Percentiles rank a stretch among this genome's conserved stretches.
phyloP scores from a whole-genome alignment of 305 asterid genomes.

The Fraxinus nigra region DNA sequence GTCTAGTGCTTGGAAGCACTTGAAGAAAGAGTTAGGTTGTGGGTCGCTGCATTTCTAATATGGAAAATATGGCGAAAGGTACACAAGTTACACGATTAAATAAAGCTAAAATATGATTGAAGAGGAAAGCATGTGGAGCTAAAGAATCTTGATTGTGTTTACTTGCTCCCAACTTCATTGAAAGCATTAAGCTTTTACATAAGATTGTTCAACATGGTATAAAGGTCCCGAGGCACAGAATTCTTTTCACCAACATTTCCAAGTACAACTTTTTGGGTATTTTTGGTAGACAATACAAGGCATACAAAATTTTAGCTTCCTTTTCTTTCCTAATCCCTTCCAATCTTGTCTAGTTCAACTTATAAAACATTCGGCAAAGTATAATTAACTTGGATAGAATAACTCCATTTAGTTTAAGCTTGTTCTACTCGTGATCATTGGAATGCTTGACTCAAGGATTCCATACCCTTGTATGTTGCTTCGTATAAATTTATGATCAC shows the following conservation, averaged over 20 bases:
- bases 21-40: not conserved
- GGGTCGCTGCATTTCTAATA: no score
- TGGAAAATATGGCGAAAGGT: not conserved
- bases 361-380: not conserved
- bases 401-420: not conserved
- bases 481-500: not conserved
- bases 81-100: not conserved
- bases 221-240: not conserved
- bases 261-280: not conserved
- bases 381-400: not conserved
- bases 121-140: not conserved
- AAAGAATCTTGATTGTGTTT: not conserved
- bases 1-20: not conserved
- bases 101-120: not conserved
- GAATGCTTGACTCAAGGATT: not conserved
- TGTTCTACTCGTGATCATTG: not conserved
- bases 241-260: not conserved
- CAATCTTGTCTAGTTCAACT: not conserved
- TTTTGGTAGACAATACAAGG: not conserved
- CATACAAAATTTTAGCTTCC: not conserved
- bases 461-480: constrained; percentile 3
- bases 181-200: not conserved
- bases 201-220: not conserved
- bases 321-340: not conserved
- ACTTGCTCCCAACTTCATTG: not conserved